A percentile compares a stretch with the other conserved stretches of the same genome.
Conservation (phyloP, 2,329 filamentous ascomycete species). For the Coleophoma eucalyptorum region DNA sequence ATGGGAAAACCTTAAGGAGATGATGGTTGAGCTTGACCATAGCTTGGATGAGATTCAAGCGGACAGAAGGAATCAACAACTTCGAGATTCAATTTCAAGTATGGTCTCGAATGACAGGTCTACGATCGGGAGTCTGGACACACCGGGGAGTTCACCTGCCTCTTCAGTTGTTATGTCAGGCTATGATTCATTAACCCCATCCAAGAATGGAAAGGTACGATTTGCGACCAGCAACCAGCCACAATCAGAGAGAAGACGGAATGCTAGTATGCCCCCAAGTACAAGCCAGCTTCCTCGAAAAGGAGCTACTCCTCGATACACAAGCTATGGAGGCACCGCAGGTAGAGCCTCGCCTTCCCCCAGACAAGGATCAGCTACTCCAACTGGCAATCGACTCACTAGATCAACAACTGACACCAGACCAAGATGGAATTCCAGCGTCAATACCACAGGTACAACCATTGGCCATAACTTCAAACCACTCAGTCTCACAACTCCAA, state of each 20-base stretch:
- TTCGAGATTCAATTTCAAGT: conserved; percentile 90
- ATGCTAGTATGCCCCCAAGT: conserved; percentile 36
- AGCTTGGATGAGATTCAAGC: conserved; percentile 69
- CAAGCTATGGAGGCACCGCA: conserved; percentile 39
- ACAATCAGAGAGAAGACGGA: conserved; percentile 39
- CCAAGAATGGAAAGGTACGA: conserved; percentile 26
- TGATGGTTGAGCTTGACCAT: conserved; percentile 74
- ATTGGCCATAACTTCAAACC: conserved; percentile 68
- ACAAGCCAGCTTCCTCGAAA: conserved; percentile 34
- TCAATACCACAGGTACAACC: conserved; percentile 59
- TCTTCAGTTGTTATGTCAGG: conserved; percentile 55
- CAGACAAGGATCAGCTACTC: conserved; percentile 43
- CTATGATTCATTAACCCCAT: conserved; percentile 25
- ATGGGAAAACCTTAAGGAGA: conserved; percentile 71
- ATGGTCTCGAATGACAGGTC: conserved; percentile 57
- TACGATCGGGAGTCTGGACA: conserved; percentile 40
- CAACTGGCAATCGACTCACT: conserved; percentile 38
- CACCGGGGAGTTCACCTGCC: conserved; percentile 58
- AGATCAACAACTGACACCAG: conserved; percentile 49
- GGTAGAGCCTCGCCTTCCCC: conserved; percentile 31
- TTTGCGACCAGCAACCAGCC: conserved; percentile 29
- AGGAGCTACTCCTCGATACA: conserved; percentile 19
- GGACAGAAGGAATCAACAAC: conserved; percentile 63
- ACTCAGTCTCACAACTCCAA: conserved; percentile 44
- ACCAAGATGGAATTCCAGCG: conserved; percentile 70